Evolutionary conservation across 208 protist species (phyloP).

Genomic region (Trichomonas gallinae): DNA sequence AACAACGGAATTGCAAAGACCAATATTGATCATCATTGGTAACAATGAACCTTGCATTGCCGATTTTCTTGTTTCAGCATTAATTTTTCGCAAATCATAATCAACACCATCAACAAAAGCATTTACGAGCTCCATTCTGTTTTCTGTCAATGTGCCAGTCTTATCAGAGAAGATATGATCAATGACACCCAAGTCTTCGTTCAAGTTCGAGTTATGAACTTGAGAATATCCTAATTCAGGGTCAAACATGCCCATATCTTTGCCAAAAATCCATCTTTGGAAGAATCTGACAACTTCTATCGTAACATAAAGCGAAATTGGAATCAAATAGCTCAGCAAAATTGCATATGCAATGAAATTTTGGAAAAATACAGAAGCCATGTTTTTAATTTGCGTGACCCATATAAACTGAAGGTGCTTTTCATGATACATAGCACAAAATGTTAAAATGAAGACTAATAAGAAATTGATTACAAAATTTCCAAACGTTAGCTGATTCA

Average conservation of each 20-base stretch:
- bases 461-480: background rate
- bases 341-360: slow-evolving; percentile 27
- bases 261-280: slow-evolving; percentile 12
- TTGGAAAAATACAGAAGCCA: background rate
- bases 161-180: slow-evolving; percentile 92
- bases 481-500: background rate
- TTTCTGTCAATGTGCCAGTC: slow-evolving; percentile 85
- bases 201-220: slow-evolving; percentile 56
- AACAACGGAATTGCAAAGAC: background rate
- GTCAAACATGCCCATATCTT: background rate
- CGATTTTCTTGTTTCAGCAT: background rate
- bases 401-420: background rate
- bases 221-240: background rate
- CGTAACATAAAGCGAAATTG: slow-evolving; percentile 34
- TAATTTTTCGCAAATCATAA: background rate
- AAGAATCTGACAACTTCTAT: slow-evolving; percentile 32
- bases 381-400: background rate
- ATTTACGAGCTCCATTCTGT: slow-evolving; percentile 26
- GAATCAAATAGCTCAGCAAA: slow-evolving; percentile 31
- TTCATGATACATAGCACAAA: background rate
- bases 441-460: background rate
- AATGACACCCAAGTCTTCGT: slow-evolving; percentile 88
- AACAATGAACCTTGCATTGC: background rate
- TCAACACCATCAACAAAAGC: background rate
- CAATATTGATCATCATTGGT: background rate